Evolutionary conservation across 306 rosid genomes (phyloP).

Genomic region (Luffa aegyptiaca): DNA sequence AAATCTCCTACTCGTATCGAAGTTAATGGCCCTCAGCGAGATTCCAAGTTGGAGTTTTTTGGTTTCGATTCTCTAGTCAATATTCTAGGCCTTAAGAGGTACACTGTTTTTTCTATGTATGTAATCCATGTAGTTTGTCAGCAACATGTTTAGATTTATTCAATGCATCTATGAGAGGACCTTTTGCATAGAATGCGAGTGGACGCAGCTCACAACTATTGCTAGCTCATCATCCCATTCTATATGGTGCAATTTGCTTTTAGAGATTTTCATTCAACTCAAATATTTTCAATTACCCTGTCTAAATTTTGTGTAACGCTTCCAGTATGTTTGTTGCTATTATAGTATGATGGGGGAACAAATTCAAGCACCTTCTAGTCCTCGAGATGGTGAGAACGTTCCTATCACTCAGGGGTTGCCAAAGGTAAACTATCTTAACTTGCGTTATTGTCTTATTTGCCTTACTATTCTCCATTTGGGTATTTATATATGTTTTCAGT

Average conservation of each 20-base stretch:
- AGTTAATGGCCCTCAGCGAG: constrained; percentile 59
- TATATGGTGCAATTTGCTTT: background rate
- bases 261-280: background rate
- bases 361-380: constrained; percentile 66
- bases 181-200: background rate
- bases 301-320: background rate
- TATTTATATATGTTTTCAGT: background rate
- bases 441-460: constrained; percentile 5
- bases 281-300: background rate
- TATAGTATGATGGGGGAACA: constrained; percentile 92
- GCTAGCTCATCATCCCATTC: background rate
- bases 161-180: background rate
- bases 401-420: constrained; percentile 66
- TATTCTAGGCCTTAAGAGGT: constrained; percentile 99
- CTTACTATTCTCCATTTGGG: constrained; percentile 12
- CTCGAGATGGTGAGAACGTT: constrained; percentile 88
- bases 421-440: constrained; percentile 40
- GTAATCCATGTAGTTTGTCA: background rate
- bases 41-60: constrained; percentile 81
- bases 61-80: constrained; percentile 99
- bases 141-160: background rate
- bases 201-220: background rate
- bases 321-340: constrained; percentile 15
- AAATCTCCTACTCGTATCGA: constrained; percentile 27
- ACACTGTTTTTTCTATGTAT: constrained; percentile 3